phyloP scores from a whole-genome alignment of 2,329 filamentous ascomycete genomes.

The Colletotrichum shisoi region DNA sequence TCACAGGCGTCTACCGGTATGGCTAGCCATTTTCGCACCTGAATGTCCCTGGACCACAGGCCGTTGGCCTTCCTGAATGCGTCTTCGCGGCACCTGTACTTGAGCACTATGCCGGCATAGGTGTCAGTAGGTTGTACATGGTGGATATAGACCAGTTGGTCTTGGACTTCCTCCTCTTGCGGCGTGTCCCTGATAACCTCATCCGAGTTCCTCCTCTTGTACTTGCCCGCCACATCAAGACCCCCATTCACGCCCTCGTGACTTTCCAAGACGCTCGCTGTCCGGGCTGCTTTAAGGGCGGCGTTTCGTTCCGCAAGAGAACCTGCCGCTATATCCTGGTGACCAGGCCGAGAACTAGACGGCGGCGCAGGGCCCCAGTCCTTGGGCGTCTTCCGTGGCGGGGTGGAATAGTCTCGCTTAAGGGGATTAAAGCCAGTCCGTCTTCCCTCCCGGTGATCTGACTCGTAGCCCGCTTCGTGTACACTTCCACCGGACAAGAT shows the following conservation, averaged over 20 bases:
- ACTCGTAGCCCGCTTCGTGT: slow-evolving; percentile 38
- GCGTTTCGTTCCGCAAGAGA: slow-evolving; percentile 63
- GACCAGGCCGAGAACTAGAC: slow-evolving; percentile 48
- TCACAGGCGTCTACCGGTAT: slow-evolving; percentile 90
- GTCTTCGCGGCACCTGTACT: slow-evolving; percentile 85
- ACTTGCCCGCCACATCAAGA: slow-evolving; percentile 62
- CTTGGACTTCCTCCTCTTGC: slow-evolving; percentile 68
- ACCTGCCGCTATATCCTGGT: slow-evolving; percentile 63
- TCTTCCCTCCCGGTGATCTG: slow-evolving; percentile 33
- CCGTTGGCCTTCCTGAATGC: slow-evolving; percentile 87
- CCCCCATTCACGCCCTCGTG: slow-evolving; percentile 67
- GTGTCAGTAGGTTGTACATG: slow-evolving; percentile 84
- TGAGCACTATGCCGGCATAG: slow-evolving; percentile 87
- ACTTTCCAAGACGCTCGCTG: slow-evolving; percentile 67
- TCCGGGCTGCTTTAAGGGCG: slow-evolving; percentile 63
- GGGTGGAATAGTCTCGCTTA: slow-evolving; percentile 35
- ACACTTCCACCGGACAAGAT: slow-evolving; percentile 50
- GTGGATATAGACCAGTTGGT: slow-evolving; percentile 90
- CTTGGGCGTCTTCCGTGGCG: slow-evolving; percentile 43
- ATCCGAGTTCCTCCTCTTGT: slow-evolving; percentile 74
- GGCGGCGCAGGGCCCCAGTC: slow-evolving; percentile 64
- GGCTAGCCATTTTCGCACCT: slow-evolving; percentile 80
- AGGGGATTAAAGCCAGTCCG: slow-evolving; percentile 26
- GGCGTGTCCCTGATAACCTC: slow-evolving; percentile 55
- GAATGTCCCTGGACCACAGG: slow-evolving; percentile 94